Conservation (phyloP, 208 protist species). For the Trypanosoma brucei region DNA sequence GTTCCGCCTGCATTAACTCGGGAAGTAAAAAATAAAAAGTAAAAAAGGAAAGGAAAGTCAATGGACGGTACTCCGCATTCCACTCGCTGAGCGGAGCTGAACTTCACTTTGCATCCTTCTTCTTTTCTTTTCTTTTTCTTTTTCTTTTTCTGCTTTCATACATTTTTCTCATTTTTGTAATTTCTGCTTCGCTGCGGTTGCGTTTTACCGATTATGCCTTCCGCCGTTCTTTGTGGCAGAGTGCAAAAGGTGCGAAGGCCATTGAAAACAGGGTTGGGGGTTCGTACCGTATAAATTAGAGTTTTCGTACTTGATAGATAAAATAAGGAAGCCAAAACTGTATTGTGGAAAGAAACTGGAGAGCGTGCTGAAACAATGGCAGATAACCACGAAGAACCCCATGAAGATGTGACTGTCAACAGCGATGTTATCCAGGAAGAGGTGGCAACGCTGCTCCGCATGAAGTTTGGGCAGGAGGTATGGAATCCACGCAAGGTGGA, state of each 20-base stretch:
- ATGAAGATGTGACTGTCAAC: slow-evolving; percentile 81
- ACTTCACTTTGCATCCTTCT: slow-evolving; percentile 4
- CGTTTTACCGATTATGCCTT: too few species aligned
- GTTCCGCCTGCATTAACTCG: neutral
- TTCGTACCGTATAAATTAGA: too few species aligned
- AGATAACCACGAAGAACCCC: slow-evolving; percentile 52
- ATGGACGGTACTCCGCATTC: too few species aligned
- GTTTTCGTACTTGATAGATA: too few species aligned
- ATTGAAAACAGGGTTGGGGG: too few species aligned
- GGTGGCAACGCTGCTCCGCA: slow-evolving; percentile 44
- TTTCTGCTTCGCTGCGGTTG: neutral
- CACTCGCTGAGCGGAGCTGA: neutral
- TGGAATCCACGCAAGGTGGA: slow-evolving; percentile 85
- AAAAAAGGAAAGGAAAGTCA: too few species aligned
- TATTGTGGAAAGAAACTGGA: neutral
- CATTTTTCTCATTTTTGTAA: neutral
- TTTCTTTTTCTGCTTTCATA: neutral
- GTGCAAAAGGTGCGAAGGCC: too few species aligned
- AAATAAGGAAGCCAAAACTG: too few species aligned
- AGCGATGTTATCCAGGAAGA: slow-evolving; percentile 83
- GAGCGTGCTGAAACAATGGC: slow-evolving; percentile 34
- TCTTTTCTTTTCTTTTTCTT: slow-evolving; percentile 10
- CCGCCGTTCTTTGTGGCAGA: too few species aligned
- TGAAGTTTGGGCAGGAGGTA: slow-evolving; percentile 65
- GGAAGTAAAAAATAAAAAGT: too few species aligned